phyloP scores from a whole-genome alignment of 768 basidiomycete genomes.

The Imleria badia region DNA sequence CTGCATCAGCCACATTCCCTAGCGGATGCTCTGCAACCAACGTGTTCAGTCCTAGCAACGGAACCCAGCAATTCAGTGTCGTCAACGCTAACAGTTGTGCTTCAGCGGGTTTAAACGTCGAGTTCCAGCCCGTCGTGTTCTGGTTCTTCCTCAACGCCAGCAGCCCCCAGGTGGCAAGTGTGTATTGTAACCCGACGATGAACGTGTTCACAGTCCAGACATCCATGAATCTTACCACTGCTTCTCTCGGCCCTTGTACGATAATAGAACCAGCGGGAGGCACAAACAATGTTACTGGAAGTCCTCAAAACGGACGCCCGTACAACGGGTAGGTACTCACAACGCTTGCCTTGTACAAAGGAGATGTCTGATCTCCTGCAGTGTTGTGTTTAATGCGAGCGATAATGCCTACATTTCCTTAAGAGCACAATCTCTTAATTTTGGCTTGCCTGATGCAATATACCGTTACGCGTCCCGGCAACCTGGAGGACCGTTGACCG shows the following conservation, averaged over 20 bases:
- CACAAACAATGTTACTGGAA: constrained; percentile 53
- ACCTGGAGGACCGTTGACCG: constrained; percentile 40
- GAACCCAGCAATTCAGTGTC: constrained; percentile 52
- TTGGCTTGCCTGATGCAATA: constrained; percentile 62
- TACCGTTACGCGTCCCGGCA: constrained; percentile 49
- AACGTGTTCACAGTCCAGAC: constrained; percentile 43
- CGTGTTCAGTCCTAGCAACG: constrained; percentile 37
- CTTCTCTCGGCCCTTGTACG: constrained; percentile 40
- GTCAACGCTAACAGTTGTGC: constrained; percentile 35
- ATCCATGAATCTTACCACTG: constrained; percentile 43
- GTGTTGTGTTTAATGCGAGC: constrained; percentile 41
- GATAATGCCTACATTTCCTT: constrained; percentile 48
- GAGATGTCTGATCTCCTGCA: constrained; percentile 15
- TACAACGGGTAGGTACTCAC: constrained; percentile 55
- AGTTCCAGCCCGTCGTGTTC: constrained; percentile 61
- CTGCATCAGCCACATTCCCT: constrained; percentile 44
- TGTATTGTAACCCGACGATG: constrained; percentile 61
- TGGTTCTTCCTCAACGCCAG: constrained; percentile 54
- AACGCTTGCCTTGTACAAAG: background rate
- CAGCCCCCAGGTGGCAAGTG: constrained; percentile 42
- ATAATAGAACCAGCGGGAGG: constrained; percentile 27
- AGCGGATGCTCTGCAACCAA: constrained; percentile 45
- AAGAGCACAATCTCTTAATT: constrained; percentile 46
- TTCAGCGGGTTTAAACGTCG: constrained; percentile 31
- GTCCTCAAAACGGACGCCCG: constrained; percentile 42